A percentile compares a stretch with the other conserved stretches of the same genome.
phyloP scores from a whole-genome alignment of 2,329 filamentous ascomycete genomes.

The Amesomyces nigricolor region DNA sequence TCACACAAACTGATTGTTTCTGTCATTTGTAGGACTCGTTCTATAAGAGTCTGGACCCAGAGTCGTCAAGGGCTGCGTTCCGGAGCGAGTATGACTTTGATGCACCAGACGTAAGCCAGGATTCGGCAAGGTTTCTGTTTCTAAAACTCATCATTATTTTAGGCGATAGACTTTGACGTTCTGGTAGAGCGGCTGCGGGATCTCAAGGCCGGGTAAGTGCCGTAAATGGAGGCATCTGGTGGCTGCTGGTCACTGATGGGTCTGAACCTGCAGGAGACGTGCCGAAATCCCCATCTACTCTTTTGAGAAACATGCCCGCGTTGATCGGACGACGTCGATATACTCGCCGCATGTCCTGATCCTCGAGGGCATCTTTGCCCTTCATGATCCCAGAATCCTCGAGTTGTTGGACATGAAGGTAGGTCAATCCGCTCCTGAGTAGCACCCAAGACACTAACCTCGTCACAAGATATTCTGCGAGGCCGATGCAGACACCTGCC shows the following conservation, averaged over 20 bases:
- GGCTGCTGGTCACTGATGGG: constrained; percentile 14
- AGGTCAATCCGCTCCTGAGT: constrained; percentile 23
- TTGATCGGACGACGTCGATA: constrained; percentile 75
- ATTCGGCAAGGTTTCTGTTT: not conserved
- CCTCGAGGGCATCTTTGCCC: constrained; percentile 89
- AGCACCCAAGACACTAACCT: constrained; percentile 1
- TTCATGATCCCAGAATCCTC: constrained; percentile 80
- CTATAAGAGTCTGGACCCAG: constrained; percentile 81
- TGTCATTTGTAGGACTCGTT: constrained; percentile 70
- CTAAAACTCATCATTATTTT: constrained; percentile 11
- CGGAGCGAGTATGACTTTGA: constrained; percentile 94
- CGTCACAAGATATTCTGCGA: constrained; percentile 76
- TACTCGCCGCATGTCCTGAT: constrained; percentile 97
- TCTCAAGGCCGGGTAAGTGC: constrained; percentile 79
- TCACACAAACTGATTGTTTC: not conserved
- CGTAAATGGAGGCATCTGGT: not conserved
- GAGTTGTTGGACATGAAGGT: constrained; percentile 88
- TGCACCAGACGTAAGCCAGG: constrained; percentile 59
- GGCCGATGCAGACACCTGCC: constrained; percentile 88
- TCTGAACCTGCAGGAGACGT: constrained; percentile 54
- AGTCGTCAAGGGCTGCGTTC: constrained; percentile 76
- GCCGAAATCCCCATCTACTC: constrained; percentile 94
- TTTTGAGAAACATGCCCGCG: constrained; percentile 81
- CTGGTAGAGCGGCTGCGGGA: constrained; percentile 74
- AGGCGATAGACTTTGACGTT: constrained; percentile 89